Percentiles rank a stretch among this genome's conserved stretches.
Conservation (phyloP, 2,329 filamentous ascomycete genomes). For the Drechmeria coniospora region DNA sequence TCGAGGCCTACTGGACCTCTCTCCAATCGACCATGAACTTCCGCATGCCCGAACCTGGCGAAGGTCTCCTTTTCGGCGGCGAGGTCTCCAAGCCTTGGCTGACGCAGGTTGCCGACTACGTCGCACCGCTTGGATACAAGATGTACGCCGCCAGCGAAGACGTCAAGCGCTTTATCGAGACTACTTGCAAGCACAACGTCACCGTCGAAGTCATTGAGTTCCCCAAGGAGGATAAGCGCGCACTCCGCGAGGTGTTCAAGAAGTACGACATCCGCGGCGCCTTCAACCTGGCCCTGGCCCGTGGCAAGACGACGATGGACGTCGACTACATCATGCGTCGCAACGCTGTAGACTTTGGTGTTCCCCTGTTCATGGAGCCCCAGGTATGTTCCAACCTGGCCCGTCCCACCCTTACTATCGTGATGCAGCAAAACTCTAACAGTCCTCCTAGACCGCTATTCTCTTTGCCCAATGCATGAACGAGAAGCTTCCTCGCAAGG, state of each 20-base stretch:
- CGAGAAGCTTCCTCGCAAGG: conserved; percentile 78
- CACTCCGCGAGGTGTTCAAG: conserved; percentile 85
- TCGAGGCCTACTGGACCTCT: conserved; percentile 96
- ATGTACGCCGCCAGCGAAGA: conserved; percentile 70
- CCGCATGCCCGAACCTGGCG: conserved; percentile 83
- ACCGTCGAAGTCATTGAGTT: conserved; percentile 87
- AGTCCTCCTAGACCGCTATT: conserved; percentile 57
- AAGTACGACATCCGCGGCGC: conserved; percentile 93
- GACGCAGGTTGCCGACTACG: conserved; percentile 67
- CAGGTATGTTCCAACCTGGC: conserved; percentile 47
- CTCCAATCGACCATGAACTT: conserved; percentile 99
- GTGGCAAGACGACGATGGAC: conserved; percentile 72
- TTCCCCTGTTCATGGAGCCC: conserved; percentile 95
- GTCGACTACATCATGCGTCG: conserved; percentile 97
- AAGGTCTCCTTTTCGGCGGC: conserved; percentile 89
- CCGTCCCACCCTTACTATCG: background rate
- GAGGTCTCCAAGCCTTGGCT: conserved; percentile 59
- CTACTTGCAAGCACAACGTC: conserved; percentile 47
- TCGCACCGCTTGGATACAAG: conserved; percentile 85
- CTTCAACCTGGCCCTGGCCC: conserved; percentile 80
- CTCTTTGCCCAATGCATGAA: conserved; percentile 96
- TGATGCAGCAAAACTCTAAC: conserved; percentile 16
- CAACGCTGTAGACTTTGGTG: conserved; percentile 96
- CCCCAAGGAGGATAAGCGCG: conserved; percentile 89
- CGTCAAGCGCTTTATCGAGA: conserved; percentile 75